A percentile compares a stretch with the other conserved stretches of the same genome.
Evolutionary conservation across 1,139 yeast genomes (phyloP).

Genomic region (Saccharomyces pastorianus): DNA sequence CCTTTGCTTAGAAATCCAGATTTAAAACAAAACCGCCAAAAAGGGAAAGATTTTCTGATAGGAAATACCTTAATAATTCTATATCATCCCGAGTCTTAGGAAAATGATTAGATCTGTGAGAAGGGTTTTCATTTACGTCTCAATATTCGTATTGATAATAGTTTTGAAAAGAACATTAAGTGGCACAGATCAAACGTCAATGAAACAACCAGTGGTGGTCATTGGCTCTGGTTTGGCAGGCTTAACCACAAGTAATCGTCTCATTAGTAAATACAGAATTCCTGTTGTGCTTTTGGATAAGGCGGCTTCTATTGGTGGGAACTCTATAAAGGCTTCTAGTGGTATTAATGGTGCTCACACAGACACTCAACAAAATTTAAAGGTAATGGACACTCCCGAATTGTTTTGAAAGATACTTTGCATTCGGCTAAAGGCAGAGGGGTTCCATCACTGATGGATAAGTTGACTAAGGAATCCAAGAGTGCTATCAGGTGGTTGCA

Average conservation of each 20-base stretch:
- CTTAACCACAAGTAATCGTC: slow-evolving; percentile 61
- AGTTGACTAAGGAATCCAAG: slow-evolving; percentile 37
- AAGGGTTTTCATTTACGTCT: slow-evolving; percentile 1
- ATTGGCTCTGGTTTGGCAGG: slow-evolving; percentile 84
- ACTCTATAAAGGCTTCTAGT: slow-evolving; percentile 72
- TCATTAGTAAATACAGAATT: slow-evolving; percentile 43
- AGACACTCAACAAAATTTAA: slow-evolving; percentile 44
- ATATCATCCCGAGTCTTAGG: background rate
- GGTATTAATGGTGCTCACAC: slow-evolving; percentile 76
- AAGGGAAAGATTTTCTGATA: background rate
- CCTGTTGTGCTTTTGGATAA: slow-evolving; percentile 57
- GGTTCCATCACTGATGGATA: slow-evolving; percentile 37
- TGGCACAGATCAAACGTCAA: background rate
- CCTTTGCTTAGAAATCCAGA: background rate
- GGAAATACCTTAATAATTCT: background rate
- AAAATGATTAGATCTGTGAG: slow-evolving; percentile 1
- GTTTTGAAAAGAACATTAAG: background rate
- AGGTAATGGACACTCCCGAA: slow-evolving; percentile 48
- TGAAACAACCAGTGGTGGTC: slow-evolving; percentile 40
- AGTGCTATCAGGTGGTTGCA: slow-evolving; percentile 70
- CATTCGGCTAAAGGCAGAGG: slow-evolving; percentile 59
- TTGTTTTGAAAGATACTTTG: slow-evolving; percentile 57
- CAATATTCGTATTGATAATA: slow-evolving; percentile 2
- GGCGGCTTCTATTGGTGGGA: slow-evolving; percentile 62
- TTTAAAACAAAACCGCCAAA: background rate